Evolutionary conservation across 768 basidiomycete species (phyloP).

Genomic region (Amanita jacksonii): DNA sequence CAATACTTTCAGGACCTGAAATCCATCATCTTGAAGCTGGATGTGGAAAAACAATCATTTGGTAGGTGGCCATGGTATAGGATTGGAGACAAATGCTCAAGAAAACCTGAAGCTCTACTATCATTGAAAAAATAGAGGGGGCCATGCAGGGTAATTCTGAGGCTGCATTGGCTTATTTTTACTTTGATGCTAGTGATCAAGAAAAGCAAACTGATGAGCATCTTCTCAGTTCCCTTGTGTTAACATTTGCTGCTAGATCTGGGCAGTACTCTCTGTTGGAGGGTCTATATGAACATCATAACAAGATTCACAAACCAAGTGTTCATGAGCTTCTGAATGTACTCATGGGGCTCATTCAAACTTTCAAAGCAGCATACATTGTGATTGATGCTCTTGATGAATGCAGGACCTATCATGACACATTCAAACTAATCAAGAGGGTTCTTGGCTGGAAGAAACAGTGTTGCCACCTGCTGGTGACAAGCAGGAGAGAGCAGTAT

Average conservation of each 20-base stretch:
- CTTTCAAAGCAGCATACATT: background rate
- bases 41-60: conserved; percentile 3
- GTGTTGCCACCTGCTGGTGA: background rate
- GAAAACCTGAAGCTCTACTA: background rate
- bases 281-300: background rate
- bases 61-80: background rate
- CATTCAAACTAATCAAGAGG: background rate
- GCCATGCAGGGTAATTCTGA: background rate
- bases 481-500: conserved; percentile 1
- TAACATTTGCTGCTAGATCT: background rate
- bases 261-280: background rate
- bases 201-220: background rate
- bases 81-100: background rate
- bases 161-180: conserved; percentile 1
- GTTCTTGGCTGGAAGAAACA: background rate
- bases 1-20: too few species aligned
- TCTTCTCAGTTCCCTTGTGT: background rate
- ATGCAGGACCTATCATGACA: background rate
- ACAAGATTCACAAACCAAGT: background rate
- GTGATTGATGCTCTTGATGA: conserved; percentile 7
- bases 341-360: background rate
- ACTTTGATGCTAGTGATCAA: background rate
- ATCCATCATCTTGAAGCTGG: too few species aligned
- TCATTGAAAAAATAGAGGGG: background rate
- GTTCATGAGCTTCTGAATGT: background rate